A percentile compares a stretch with the other conserved stretches of the same genome.
phyloP scores from a whole-genome alignment of 2,329 filamentous ascomycete genomes.

The Scedosporium dehoogii region DNA sequence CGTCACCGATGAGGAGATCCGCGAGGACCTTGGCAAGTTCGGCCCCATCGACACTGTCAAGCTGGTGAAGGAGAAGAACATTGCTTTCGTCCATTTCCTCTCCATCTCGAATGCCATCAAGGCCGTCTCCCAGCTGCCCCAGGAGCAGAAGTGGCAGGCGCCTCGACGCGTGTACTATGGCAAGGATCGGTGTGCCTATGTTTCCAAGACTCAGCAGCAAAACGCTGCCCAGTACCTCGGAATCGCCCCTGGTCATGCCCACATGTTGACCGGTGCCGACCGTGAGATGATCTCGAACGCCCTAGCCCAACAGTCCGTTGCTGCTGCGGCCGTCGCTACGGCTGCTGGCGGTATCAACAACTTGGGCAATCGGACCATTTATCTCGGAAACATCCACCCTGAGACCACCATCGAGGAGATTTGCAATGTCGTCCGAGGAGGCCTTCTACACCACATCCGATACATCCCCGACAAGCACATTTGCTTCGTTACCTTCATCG shows the following conservation, averaged over 20 bases:
- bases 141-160: slow-evolving; percentile 93
- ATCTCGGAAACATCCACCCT: slow-evolving; percentile 96
- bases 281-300: slow-evolving; percentile 95
- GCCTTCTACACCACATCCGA: slow-evolving; percentile 91
- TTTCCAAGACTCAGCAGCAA: slow-evolving; percentile 98
- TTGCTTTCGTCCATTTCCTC: slow-evolving; percentile 94
- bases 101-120: slow-evolving; percentile 98
- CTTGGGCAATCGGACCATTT: slow-evolving; percentile 93
- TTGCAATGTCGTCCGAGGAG: slow-evolving; percentile 95
- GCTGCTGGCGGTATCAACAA: slow-evolving; percentile 96
- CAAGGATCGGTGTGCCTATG: slow-evolving; percentile 96
- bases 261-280: slow-evolving; percentile 92
- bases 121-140: slow-evolving; percentile 88
- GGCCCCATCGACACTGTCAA: slow-evolving; percentile 96
- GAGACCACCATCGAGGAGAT: slow-evolving; percentile 99
- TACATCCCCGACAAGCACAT: slow-evolving; percentile 99
- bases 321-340: slow-evolving; percentile 90
- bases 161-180: slow-evolving; percentile 96
- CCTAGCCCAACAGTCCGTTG: slow-evolving; percentile 92
- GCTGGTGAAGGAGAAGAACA: slow-evolving; percentile 94
- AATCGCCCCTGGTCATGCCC: slow-evolving; percentile 91
- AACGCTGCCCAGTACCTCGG: slow-evolving; percentile 97
- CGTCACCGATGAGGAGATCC: slow-evolving; percentile 79
- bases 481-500: slow-evolving; percentile 98
- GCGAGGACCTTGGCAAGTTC: slow-evolving; percentile 92